phyloP scores from a whole-genome alignment of 108 stramenopile genomes.

The Nannochloropsis gaditana region DNA sequence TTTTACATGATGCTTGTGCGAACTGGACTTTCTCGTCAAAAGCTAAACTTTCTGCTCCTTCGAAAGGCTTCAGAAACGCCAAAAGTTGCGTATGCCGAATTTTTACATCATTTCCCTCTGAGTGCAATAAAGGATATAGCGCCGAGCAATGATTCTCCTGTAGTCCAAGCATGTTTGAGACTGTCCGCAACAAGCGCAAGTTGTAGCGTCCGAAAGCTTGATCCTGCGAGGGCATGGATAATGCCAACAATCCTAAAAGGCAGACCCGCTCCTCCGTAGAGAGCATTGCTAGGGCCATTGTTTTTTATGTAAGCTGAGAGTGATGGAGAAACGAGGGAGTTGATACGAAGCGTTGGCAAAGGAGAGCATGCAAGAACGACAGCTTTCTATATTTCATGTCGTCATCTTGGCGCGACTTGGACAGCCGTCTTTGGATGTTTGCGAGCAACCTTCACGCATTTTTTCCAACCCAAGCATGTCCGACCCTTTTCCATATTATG shows the following conservation, averaged over 20 bases:
- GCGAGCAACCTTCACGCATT: no score
- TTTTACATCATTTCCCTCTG: not conserved
- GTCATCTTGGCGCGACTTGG: no score
- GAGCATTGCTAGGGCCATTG: not conserved
- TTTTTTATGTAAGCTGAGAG: no score
- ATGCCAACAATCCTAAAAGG: not conserved
- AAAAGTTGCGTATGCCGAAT: not conserved
- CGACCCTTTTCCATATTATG: no score
- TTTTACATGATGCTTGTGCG: not conserved
- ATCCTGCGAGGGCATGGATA: conserved; percentile 1
- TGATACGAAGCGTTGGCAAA: no score
- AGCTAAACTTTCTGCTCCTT: not conserved
- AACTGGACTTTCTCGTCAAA: not conserved
- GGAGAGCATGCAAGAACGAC: no score
- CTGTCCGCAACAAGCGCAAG: not conserved
- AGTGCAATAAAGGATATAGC: not conserved
- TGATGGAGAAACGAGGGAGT: no score
- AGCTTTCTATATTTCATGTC: no score
- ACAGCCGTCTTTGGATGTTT: no score
- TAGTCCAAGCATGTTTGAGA: not conserved
- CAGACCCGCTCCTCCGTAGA: not conserved
- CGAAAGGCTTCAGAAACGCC: not conserved
- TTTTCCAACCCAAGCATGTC: no score
- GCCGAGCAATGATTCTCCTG: not conserved
- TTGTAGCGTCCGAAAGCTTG: not conserved